Evolutionary conservation across 495 filamentous ascomycete species (phyloP), one percentile per base, ranked within the genome.

Genomic region (Talaromyces liani): DNA sequence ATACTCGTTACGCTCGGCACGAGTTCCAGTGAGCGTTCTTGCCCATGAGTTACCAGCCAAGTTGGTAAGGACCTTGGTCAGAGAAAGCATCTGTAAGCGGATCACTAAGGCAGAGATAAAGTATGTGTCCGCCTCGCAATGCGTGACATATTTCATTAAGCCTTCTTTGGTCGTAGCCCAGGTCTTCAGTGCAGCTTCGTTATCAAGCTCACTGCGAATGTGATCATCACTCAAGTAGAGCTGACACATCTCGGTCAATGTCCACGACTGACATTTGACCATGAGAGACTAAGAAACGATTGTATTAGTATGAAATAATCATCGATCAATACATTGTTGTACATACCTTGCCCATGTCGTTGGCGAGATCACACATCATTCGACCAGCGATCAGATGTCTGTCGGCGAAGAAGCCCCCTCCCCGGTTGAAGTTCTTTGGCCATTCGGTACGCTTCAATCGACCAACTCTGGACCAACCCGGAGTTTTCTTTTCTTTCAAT

Each of bases 41-140:
- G 93, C 95, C 94, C 94, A 98, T 10, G 94, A 98, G 73, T 98
- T 98, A 64, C 94, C 94, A 47, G 94, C 94, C 69, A 98, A 83
- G 69, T 98, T 97, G 18, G 94, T 98, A 63, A 98, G 82, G 45
- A 97, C 89, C 72, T 96, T 98, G 16, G 92, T 95, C 45, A 98
- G 82, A 27, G 94, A 90, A 39, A 98, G 81, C 82, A 98, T 91
- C 75, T 98, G 94, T 4, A 92, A 85, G 57, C 88, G 86, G 54
- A 98, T 70, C 4, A 92, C 91, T 63, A 98, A 75, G 6, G 94
- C 94, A 18, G 93, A 89, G 66, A 98, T 89, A 77, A 94, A 98
- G 72, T 92, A 96, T 5, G 94, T 98, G 75, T 98, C 94, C 2
- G 91, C 85, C 70, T 98, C 93, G 73, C 90, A 92, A 70, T 97